Base-by-base conservation (phyloP, 495 filamentous ascomycete genomes). In the Symbiotaphrina buchneri region DNA sequence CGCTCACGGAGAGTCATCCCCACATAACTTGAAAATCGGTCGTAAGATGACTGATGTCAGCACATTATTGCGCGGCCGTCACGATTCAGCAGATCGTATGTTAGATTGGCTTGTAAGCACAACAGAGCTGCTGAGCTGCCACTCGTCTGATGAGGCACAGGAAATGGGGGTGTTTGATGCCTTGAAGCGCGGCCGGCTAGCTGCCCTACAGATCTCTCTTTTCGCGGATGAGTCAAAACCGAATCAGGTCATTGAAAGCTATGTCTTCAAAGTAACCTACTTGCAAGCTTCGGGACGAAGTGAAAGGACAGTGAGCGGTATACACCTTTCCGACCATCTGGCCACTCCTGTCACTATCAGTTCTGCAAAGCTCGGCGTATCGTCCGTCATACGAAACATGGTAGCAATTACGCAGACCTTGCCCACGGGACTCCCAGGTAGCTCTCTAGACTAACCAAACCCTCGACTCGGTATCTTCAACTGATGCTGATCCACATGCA, bases 191-290 rank as follows among this genome's bases (percentile, higher is more conserved):
- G 11, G 11, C 32, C 14, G 19, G 4, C 32, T 34, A 5, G 32
- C 21, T 1, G 52, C 52, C 3, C 21, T 63, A 15, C 55, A 61
- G 37, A 38, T 63, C 24, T 54, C 54, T 15, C 50, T 65, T 28
- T 45, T 51, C 30, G 47, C 49, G 8, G 48, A 61, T 31, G 49
- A 46, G 17, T 33, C 44, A 4, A 32, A 42, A 0, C 51, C 51
- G 3, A 38, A 43, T 5, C 42, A 56, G 29, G 51, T 63, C 8
- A 18, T 63, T 15, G 61, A 66, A 35, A 43, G 46, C 2, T 66
- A 66, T 36, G 61, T 55, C 0, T 65, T 65, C 39, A 55, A 51
- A 5, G 58, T 66, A 39, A 53, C 47, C 13, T 66, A 63, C 36
- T 35, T 32, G 10, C 27, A 38, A n/a, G 34, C 32, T 3, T 5